Percentiles rank a stretch among this genome's conserved stretches.
Conservation (phyloP, 2,329 filamentous ascomycete genomes). For the Talaromyces sp. region DNA sequence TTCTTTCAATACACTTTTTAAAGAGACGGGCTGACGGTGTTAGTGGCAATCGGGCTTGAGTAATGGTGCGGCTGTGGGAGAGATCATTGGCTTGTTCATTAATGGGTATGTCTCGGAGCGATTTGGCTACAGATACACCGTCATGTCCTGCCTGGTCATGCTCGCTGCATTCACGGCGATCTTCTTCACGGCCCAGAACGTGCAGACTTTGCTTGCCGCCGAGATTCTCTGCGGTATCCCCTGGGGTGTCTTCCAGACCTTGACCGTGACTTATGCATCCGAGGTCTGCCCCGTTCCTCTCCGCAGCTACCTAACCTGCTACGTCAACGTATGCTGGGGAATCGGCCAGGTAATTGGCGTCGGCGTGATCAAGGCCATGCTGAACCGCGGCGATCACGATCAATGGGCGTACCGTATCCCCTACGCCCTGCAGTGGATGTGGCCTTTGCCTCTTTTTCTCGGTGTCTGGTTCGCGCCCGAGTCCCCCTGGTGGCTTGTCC, state of each 20-base stretch:
- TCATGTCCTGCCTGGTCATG: slow-evolving; percentile 46
- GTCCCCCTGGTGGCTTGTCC: slow-evolving; percentile 52
- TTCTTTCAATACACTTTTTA: no score
- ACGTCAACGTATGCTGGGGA: slow-evolving; percentile 48
- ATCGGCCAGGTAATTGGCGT: slow-evolving; percentile 51
- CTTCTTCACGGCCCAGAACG: slow-evolving; percentile 50
- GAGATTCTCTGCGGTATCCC: slow-evolving; percentile 52
- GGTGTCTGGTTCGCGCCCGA: slow-evolving; percentile 49
- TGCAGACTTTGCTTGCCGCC: slow-evolving; percentile 47
- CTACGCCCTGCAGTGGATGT: slow-evolving; percentile 53
- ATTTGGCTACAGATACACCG: slow-evolving; percentile 52
- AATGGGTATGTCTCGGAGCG: slow-evolving; percentile 51
- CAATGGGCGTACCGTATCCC: slow-evolving; percentile 54
- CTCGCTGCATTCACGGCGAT: slow-evolving; percentile 49
- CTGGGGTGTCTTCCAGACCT: slow-evolving; percentile 52
- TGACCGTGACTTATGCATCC: slow-evolving; percentile 47
- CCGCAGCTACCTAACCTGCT: slow-evolving; percentile 46
- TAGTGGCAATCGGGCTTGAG: slow-evolving; percentile 47
- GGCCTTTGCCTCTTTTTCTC: slow-evolving; percentile 49
- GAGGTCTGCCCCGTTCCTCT: slow-evolving; percentile 48
- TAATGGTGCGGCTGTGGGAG: slow-evolving; percentile 43
- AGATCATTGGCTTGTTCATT: slow-evolving; percentile 51
- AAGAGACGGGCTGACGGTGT: not conserved
- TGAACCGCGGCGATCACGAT: slow-evolving; percentile 45
- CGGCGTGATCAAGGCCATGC: slow-evolving; percentile 50